These are phyloP conservation scores for Malus fusca DNA, from an alignment of 306 rosid genomes.

Conservation along the genomic window DNA sequence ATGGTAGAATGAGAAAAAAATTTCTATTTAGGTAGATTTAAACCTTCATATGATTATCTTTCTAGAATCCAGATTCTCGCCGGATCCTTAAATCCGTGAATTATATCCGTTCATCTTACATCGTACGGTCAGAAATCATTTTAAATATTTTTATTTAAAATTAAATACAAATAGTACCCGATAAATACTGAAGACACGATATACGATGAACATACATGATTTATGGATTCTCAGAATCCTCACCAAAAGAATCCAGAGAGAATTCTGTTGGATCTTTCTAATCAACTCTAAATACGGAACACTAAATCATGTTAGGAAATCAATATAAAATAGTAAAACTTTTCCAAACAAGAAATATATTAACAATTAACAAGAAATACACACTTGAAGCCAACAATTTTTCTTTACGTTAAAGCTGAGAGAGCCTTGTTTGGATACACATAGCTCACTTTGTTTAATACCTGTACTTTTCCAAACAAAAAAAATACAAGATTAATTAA, in stretches of 20 bases:
- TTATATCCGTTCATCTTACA: too few relatives aligned
- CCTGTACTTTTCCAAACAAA: background rate
- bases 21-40: background rate
- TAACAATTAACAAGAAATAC: background rate
- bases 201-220: too few relatives aligned
- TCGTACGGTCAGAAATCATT: too few relatives aligned
- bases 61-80: too few relatives aligned
- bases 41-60: background rate
- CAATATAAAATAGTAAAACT: background rate
- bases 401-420: background rate
- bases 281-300: background rate
- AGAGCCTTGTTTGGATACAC: background rate
- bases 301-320: background rate
- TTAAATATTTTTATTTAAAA: too few relatives aligned
- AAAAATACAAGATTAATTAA: background rate
- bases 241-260: too few relatives aligned
- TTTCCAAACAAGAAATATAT: too few relatives aligned
- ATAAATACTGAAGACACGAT: too few relatives aligned
- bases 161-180: too few relatives aligned
- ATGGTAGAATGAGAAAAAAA: too few relatives aligned
- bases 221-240: too few relatives aligned
- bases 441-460: background rate
- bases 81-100: fast-evolving
- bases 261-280: too few relatives aligned
- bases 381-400: background rate